Evolutionary conservation across 2,329 filamentous ascomycete species (phyloP), one percentile per base, ranked within the genome.

Genomic region (Verticillium longisporum): DNA sequence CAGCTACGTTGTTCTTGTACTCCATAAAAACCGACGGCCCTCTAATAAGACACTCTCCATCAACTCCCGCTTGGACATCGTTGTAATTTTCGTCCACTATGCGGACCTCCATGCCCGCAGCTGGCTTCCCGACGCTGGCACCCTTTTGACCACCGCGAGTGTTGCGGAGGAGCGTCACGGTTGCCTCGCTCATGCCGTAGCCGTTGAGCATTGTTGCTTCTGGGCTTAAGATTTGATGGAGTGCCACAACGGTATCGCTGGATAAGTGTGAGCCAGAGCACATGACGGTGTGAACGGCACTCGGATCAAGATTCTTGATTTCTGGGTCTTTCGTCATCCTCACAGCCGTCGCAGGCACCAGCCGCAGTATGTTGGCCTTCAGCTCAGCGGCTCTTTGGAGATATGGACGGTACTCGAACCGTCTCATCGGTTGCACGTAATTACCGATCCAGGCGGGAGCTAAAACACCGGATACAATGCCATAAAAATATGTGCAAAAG

Each of bases 361-460:
- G 74, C 54, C 78, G 75, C 62, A 77, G 77, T 1, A 61, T 68
- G 3, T 73, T 77, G 5, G 75, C 73, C 34, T 72, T 68, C 37
- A 70, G 70, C 0, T 72, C 74, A 0, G 68, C 71, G 10, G 75
- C 75, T 3, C 76, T 63, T 31, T 68, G 65, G 7, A 67, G 69
- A 50, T 76, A 75, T 6, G 66, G 63, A 4, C 75, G 73, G 5
- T 75, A 65, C 59, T 72, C 68, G 65, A 74, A 78, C 1, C 68
- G 66, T 4, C 75, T 75, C 75, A 77, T 77, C 4, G 75, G 75
- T 58, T 78, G 77, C 61, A 78, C 76, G 61, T 75, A 68, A 70
- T 78, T 77, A 6, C 77, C 76, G 14, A 74, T 74, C 64, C 74
- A 78, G 0, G 77, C 76, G 0, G 75, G 75, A 1, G 78, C 68